Base-by-base conservation (phyloP, 1,284 basidiomycete species). In the Fomitopsis palustris region DNA sequence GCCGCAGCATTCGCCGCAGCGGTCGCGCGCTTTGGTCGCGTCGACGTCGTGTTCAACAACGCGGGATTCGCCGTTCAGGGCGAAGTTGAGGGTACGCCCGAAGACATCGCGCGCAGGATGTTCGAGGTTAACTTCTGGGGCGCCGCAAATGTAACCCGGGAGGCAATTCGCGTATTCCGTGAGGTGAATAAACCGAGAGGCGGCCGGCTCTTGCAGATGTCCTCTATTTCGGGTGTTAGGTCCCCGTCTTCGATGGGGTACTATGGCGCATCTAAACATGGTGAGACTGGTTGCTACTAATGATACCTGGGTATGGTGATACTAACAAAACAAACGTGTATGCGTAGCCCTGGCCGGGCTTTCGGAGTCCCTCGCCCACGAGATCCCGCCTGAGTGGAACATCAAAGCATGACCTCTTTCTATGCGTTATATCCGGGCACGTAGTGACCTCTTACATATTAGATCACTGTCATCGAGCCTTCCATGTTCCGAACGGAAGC, bases 21-120 rank as follows among this genome's bases (percentile, higher is more conserved):
- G 5, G 67, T 70, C 45, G 59, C 60, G 0, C 58, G 61, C 23
- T 79, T 79, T 60, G 79, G 77, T 5, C 69, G 75, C 19, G 57
- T 79, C 17, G 78, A 80, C 54, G 72, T 81, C 16, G 74, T 80
- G 4, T 70, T 77, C 59, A 81, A 78, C 66, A 81, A 80, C 53
- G 79, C 78, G 0, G 75, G 69, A 2, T 65, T 49, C 39, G 59
- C 42, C 4, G 51, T 70, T 8, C 19, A 71, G 10, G 71, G 69
- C 19, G 76, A 78, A 60, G 66, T 75, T 16, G 77, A 79, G 57
- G 69, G 64, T 21, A 70, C 68, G 2, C 68, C 72, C 0, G 70
- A 75, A 1, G 65, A 67, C 14, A 60, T 43, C 1, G 75, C 73
- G 1, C 68, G 72, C 1, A 59, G 41, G 1, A 31, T 74, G 54